Percentiles rank a stretch among this genome's conserved stretches.
Evolutionary conservation across 352 stramenopile species (phyloP).

Genomic region (Phytophthora fragariae): DNA sequence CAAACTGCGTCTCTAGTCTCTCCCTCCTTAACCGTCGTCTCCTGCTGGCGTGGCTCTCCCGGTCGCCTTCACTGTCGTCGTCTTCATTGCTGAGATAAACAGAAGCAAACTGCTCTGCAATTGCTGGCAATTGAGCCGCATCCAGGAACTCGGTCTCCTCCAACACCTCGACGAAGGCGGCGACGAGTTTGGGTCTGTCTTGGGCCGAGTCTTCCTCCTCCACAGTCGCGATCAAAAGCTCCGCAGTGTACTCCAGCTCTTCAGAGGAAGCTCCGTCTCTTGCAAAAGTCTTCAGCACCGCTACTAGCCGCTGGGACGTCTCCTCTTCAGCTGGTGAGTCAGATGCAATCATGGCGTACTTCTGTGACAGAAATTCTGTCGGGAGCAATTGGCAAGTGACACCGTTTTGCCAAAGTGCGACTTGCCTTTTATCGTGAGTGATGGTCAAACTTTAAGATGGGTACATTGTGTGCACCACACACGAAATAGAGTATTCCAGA

Average conservation of each 20-base stretch:
- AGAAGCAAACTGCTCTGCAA: constrained; percentile 36
- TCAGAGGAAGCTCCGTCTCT: constrained; percentile 27
- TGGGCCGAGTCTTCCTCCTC: constrained; percentile 41
- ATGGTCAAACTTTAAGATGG: constrained; percentile 17
- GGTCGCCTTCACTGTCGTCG: constrained; percentile 25
- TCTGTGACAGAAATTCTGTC: background rate
- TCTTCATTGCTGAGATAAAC: constrained; percentile 29
- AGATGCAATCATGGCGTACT: constrained; percentile 19
- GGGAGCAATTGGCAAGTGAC: constrained; percentile 26
- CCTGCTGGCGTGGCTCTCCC: constrained; percentile 35
- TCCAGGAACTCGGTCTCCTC: constrained; percentile 55
- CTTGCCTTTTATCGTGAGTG: constrained; percentile 32
- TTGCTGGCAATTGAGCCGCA: constrained; percentile 8
- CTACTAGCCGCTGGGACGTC: constrained; percentile 30
- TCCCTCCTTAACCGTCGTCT: constrained; percentile 30
- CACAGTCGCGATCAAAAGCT: constrained; percentile 61
- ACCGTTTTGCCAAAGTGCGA: background rate
- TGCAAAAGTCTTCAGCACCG: constrained; percentile 34
- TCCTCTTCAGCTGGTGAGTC: constrained; percentile 22
- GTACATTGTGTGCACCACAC: constrained; percentile 8
- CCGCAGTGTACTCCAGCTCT: constrained; percentile 72
- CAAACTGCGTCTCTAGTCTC: constrained; percentile 55
- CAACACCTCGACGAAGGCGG: constrained; percentile 51
- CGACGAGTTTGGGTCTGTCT: constrained; percentile 31
- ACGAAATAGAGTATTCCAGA: constrained; percentile 40